phyloP scores from a whole-genome alignment of 2,329 filamentous ascomycete genomes.

The Beauveria brongniartii region DNA sequence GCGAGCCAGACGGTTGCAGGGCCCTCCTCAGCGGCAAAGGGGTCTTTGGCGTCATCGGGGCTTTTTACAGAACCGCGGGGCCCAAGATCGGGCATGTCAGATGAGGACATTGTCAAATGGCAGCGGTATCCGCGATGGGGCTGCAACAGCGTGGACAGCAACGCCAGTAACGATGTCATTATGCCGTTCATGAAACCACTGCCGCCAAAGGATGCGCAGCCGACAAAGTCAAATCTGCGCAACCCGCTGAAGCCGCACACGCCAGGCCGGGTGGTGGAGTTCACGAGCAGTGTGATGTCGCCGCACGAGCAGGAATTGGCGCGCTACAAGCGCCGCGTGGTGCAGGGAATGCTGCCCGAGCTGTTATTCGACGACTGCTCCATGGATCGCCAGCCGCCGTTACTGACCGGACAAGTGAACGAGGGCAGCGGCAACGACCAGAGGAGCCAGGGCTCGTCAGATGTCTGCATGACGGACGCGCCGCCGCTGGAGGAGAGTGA shows the following conservation, averaged over 20 bases:
- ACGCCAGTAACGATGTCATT: constrained; percentile 24
- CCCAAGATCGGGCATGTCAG: constrained; percentile 33
- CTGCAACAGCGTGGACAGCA: constrained; percentile 21
- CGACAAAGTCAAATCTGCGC: constrained; percentile 48
- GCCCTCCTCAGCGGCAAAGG: no score
- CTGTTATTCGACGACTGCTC: constrained; percentile 11
- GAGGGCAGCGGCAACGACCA: constrained; percentile 20
- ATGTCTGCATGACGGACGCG: constrained; percentile 22
- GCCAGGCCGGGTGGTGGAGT: constrained; percentile 50
- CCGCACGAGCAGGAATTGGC: constrained; percentile 33
- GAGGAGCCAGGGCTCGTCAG: constrained; percentile 24
- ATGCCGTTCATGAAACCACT: constrained; percentile 38
- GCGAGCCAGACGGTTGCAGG: no score
- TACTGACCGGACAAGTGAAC: background rate
- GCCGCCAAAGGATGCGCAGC: constrained; percentile 44
- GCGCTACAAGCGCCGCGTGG: constrained; percentile 22
- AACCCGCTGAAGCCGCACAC: constrained; percentile 51
- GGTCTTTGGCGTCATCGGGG: no score
- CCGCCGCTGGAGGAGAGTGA: constrained; percentile 14
- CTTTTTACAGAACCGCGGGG: constrained; percentile 17
- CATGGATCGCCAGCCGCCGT: constrained; percentile 5
- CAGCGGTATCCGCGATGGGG: constrained; percentile 29
- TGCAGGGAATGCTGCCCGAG: constrained; percentile 15
- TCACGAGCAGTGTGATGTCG: constrained; percentile 42
- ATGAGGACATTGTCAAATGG: constrained; percentile 34